Evolutionary conservation across 139 green algal genomes (phyloP), one percentile per base, ranked within the genome.

Genomic region (Mychonastes homosphaera): DNA sequence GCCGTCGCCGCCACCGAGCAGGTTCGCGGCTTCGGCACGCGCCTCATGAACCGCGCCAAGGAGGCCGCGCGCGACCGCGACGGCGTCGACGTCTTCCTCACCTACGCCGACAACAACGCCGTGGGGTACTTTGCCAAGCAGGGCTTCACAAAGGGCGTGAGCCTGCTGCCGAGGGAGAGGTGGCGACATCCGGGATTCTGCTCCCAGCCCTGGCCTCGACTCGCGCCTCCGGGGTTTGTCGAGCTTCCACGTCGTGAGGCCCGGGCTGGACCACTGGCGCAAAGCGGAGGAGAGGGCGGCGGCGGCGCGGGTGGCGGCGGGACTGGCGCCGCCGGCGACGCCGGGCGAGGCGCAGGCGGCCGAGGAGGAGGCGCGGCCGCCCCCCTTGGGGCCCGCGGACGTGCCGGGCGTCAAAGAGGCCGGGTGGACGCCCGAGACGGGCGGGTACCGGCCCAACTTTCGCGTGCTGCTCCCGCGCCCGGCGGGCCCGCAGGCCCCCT

Each of bases 41-140:
- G 92, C 15, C 81, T 98, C 23, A 98, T 98, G 92, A 98, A 97
- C 68, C 84, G 88, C 60, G 83, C 80, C 33, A 94, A 94, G 76
- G 69, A 88, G 59, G 85, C 83, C 66, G 90, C 87, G 3, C 71
- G 73, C 24, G 73, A 77, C 9, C 56, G 63, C 24, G 92, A 99
- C 62, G 56, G 72, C 4, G 64, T 95, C 1, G 78, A 73, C 13
- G 74, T 89, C 67, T 96, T 99, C 58, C 78, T 99, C n/a, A 99
- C 92, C 0, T 99, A 98, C 56, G 92, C 92, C 3, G 92, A 99
- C 80, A 99, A 99, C 80, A 94, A 93, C 62, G 92, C 92, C 1
- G 88, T 98, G 15, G 92, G 92, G 0, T 99, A 98, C 79, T 99
- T 99, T 52, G 44, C 61, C 29, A 99, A 99, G 77, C 92, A 99